Conservation (phyloP, 805 yeast species). For the Yarrowia yakushimensis region DNA sequence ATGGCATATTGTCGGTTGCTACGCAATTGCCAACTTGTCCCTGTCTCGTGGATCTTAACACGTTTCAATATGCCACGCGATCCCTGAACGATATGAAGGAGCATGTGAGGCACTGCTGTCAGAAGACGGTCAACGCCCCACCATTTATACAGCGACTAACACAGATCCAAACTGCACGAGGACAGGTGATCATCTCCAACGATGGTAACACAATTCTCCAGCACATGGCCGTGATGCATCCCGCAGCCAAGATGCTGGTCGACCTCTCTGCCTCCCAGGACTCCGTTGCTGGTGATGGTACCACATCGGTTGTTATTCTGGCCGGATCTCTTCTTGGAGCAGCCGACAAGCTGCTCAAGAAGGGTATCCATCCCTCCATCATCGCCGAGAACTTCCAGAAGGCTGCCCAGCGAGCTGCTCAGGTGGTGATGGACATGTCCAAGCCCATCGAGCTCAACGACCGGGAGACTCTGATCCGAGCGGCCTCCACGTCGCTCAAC, state of each 20-base stretch:
- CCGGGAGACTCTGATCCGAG: conserved; percentile 77
- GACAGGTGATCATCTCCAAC: conserved; percentile 90
- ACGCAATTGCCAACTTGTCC: not conserved
- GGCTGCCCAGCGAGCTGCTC: conserved; percentile 80
- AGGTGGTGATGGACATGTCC: conserved; percentile 80
- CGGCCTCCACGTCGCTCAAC: conserved; percentile 90
- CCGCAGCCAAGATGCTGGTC: conserved; percentile 97
- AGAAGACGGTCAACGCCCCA: too few relatives aligned
- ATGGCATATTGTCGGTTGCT: not conserved
- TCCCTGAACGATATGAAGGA: too few relatives aligned
- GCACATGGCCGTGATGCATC: conserved; percentile 98
- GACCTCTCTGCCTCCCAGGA: conserved; percentile 98
- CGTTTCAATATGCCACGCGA: not conserved
- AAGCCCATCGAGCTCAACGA: conserved; percentile 74
- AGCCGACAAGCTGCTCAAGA: conserved; percentile 81
- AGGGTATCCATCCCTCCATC: conserved; percentile 90
- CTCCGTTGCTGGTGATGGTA: conserved; percentile 99
- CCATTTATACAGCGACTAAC: not conserved
- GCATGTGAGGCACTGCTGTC: too few relatives aligned
- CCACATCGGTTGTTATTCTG: conserved; percentile 93
- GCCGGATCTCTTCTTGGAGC: conserved; percentile 95
- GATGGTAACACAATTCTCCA: conserved; percentile 96
- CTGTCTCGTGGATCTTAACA: not conserved
- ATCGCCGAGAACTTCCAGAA: conserved; percentile 91
- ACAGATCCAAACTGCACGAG: conserved; percentile 70